A percentile compares a stretch with the other conserved stretches of the same genome.
Evolutionary conservation across 2,329 filamentous ascomycete genomes (phyloP).

Genomic region (Alternaria angustiovoidea): DNA sequence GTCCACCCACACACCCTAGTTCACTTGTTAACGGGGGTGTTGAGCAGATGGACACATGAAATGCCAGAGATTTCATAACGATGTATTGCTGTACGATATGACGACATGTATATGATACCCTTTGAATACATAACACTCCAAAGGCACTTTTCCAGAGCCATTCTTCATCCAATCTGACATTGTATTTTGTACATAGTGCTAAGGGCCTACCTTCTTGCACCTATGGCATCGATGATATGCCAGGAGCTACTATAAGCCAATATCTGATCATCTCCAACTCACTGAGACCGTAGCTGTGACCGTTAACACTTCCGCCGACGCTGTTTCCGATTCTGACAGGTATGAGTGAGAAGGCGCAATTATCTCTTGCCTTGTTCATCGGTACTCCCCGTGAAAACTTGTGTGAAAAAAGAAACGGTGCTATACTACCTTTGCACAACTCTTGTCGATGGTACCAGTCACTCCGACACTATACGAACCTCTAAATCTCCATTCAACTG

Average conservation of each 20-base stretch:
- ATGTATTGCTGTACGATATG: conserved; percentile 10
- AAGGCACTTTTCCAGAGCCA: neutral
- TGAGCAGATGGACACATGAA: conserved; percentile 7
- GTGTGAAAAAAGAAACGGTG: neutral
- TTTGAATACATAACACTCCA: neutral
- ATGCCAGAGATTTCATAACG: neutral
- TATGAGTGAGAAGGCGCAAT: neutral
- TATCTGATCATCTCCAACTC: neutral
- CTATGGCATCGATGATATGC: neutral
- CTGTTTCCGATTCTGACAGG: too few relatives aligned
- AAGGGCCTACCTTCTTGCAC: neutral
- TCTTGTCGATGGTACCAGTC: neutral
- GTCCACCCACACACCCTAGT: conserved; percentile 47
- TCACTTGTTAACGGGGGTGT: conserved; percentile 17
- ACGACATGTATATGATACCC: conserved; percentile 12
- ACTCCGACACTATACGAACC: neutral
- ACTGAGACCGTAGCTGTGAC: neutral
- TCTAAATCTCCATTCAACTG: neutral
- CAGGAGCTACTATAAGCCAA: neutral
- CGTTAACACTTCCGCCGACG: neutral
- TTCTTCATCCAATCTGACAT: neutral
- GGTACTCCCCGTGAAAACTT: neutral
- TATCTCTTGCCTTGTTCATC: neutral
- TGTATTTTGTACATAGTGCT: neutral
- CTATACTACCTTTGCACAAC: neutral